Conservation (phyloP, 257 asterid genomes). For the Datura wrightii region DNA sequence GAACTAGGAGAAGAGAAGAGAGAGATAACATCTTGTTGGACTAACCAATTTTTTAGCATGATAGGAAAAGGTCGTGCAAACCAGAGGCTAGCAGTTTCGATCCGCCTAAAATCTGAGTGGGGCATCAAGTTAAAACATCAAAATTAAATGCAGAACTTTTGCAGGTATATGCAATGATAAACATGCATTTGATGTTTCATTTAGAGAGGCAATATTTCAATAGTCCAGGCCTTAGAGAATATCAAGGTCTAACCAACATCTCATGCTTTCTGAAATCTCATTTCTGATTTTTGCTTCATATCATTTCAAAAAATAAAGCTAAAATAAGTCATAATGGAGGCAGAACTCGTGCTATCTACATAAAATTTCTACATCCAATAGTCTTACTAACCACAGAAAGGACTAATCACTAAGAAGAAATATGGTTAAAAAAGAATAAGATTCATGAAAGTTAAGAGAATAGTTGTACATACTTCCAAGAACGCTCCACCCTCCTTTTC, state of each 20-base stretch:
- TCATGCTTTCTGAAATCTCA: neutral
- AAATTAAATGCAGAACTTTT: neutral
- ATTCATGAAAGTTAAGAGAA: neutral
- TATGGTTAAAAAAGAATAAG: neutral
- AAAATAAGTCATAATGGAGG: neutral
- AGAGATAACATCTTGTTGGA: neutral
- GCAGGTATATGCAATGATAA: neutral
- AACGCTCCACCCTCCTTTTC: conserved; percentile 86
- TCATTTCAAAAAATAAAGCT: conserved; percentile 13
- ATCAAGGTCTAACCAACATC: neutral
- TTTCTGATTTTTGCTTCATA: conserved; percentile 1
- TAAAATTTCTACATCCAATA: neutral
- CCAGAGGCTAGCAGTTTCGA: neutral
- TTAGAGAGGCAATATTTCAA: conserved; percentile 19
- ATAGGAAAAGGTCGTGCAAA: neutral
- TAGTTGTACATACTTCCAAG: conserved; percentile 67
- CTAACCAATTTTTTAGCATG: neutral
- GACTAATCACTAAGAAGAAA: neutral
- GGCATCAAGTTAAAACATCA: neutral
- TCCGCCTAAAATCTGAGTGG: neutral
- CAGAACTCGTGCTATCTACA: neutral
- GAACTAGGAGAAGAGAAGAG: neutral
- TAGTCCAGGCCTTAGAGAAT: neutral
- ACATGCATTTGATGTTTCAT: neutral
- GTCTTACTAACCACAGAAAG: neutral